Base-by-base conservation (phyloP, 306 rosid species). In the Biancaea sappan region DNA sequence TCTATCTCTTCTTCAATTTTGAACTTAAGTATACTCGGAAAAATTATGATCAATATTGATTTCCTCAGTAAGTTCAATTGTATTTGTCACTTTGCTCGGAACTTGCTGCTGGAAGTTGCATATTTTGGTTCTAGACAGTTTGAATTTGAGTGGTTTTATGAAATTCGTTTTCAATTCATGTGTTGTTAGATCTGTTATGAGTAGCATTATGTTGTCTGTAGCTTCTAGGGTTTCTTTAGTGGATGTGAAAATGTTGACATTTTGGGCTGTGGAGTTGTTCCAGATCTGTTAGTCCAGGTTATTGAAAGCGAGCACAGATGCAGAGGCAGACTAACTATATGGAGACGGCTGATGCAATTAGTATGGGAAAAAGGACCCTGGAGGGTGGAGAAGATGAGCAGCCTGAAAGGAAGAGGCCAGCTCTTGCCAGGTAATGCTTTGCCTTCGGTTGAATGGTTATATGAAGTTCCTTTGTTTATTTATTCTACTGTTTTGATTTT, bases 371-470 rank as follows among this genome's bases (percentile, higher is more conserved):
- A 76, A 86, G 93, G 76, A 25, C 69, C 34, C 44, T 84, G 74
- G 93, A 88, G 58, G 93, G 81, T n/a, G 93, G 83, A 43, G 93
- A 86, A 18, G 93, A 86, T 41, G 93, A 88, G 41, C 89, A 84
- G 72, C 86, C 83, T 16, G 93, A 88, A 85, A 69, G 89, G 44
- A 88, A 88, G 86, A 80, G 91, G 32, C 93, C 93, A 0, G 93
- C 91, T 76, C 78, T 88, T 13, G 93, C 93, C 69, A 88, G 91
- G 93, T 86, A 61, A 69, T 69, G 16, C 46, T 8, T 11, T 63
- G 58, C 18, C n/a, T 52, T 35, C 56, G 10, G 40, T 24, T 22
- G 8, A 28, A 58, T 66, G 13, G 13, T 34, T 46, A 24, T 43
- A 16, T 16, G 52, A 61, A 22, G 52, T 73, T 58, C 47, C 8